A percentile compares a stretch with the other conserved stretches of the same genome.
Evolutionary conservation across 129 eudicot species (phyloP).

Genomic region (Lactuca saligna): DNA sequence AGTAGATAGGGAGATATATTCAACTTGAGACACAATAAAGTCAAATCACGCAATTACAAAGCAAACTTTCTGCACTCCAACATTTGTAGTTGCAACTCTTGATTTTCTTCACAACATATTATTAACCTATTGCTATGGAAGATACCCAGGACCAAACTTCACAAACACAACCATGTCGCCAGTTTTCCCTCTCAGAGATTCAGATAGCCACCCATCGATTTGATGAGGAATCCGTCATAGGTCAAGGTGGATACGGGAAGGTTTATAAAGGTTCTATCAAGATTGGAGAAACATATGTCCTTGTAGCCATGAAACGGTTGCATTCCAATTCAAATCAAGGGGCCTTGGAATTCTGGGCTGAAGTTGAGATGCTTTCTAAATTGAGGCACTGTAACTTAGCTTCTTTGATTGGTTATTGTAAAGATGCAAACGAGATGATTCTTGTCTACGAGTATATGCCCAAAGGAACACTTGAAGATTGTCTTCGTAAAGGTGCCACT

Average conservation of each 20-base stretch:
- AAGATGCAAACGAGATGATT: conserved; percentile 36
- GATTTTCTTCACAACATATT: conserved; percentile 2
- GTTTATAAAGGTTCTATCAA: conserved; percentile 46
- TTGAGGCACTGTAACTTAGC: conserved; percentile 44
- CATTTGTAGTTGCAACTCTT: background rate
- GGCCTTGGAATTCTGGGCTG: conserved; percentile 41
- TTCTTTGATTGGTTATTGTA: conserved; percentile 46
- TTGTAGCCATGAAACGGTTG: conserved; percentile 37
- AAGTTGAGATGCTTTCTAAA: conserved; percentile 47
- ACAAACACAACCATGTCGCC: conserved; percentile 21
- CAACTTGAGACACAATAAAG: background rate
- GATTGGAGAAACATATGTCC: conserved; percentile 20
- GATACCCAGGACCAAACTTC: background rate
- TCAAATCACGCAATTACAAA: conserved; percentile 9
- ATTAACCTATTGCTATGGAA: conserved; percentile 10
- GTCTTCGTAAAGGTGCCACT: conserved; percentile 14
- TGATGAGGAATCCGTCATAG: conserved; percentile 37
- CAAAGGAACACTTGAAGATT: conserved; percentile 41
- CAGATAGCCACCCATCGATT: conserved; percentile 39
- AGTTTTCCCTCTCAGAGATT: conserved; percentile 44
- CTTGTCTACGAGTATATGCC: conserved; percentile 47
- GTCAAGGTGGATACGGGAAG: conserved; percentile 53
- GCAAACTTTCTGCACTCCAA: conserved; percentile 3
- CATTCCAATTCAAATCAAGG: conserved; percentile 34
- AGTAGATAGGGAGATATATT: no score